phyloP scores from a whole-genome alignment of 345 rosid genomes.

The Brassica nigra region DNA sequence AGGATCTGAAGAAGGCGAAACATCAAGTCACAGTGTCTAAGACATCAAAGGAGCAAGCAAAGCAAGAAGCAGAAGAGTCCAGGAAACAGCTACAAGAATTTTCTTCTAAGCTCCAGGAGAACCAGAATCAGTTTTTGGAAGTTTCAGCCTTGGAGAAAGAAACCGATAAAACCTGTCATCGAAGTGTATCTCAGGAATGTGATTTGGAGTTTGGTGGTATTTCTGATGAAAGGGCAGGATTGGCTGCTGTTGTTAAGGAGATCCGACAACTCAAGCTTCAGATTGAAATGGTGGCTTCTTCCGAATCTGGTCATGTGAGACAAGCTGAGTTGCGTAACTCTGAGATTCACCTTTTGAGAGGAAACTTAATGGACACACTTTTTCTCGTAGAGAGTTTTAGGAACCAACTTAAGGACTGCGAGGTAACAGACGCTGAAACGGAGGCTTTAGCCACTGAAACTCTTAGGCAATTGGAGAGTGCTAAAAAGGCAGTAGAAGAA shows the following conservation, averaged over 20 bases:
- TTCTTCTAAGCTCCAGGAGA: slow-evolving; percentile 32
- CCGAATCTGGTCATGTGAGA: slow-evolving; percentile 59
- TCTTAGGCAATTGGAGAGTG: slow-evolving; percentile 69
- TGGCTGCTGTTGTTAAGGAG: slow-evolving; percentile 67
- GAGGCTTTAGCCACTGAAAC: slow-evolving; percentile 74
- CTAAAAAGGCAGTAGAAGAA: slow-evolving; percentile 62
- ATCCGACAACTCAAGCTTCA: slow-evolving; percentile 55
- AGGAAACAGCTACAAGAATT: slow-evolving; percentile 56
- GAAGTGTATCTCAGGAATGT: slow-evolving; percentile 49
- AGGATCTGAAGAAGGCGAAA: slow-evolving; percentile 80
- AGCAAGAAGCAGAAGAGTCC: slow-evolving; percentile 74
- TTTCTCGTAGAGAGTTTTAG: slow-evolving; percentile 73
- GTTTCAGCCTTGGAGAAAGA: slow-evolving; percentile 44
- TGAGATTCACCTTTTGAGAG: slow-evolving; percentile 71
- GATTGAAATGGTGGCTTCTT: slow-evolving; percentile 49
- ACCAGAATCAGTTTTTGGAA: no score
- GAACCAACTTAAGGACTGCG: slow-evolving; percentile 65
- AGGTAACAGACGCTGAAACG: slow-evolving; percentile 76
- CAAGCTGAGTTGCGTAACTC: slow-evolving; percentile 52
- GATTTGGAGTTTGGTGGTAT: slow-evolving; percentile 61
- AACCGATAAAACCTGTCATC: slow-evolving; percentile 42
- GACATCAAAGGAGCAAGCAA: slow-evolving; percentile 69
- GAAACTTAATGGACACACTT: slow-evolving; percentile 60
- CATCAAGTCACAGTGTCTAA: slow-evolving; percentile 66
- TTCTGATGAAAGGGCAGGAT: slow-evolving; percentile 53